Percentiles rank a stretch among this genome's conserved stretches.
Evolutionary conservation across 2,329 filamentous ascomycete genomes (phyloP).

Genomic region (Colletotrichum neosansevieriae): DNA sequence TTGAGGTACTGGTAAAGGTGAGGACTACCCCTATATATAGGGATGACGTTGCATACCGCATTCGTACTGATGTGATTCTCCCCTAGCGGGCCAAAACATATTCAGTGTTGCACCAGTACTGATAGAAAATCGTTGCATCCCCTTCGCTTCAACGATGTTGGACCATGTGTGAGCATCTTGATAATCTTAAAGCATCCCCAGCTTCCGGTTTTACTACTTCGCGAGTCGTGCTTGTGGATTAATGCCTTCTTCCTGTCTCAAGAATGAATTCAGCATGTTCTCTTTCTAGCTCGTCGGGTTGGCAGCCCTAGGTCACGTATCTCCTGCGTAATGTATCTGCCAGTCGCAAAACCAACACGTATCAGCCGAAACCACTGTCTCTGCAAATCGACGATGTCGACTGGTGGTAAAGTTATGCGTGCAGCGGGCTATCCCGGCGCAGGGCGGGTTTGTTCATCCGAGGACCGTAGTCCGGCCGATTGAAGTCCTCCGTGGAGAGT

Average conservation of each 20-base stretch:
- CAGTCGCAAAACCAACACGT: background rate
- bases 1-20: no score
- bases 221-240: no score
- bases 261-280: no score
- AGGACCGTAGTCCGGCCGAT: background rate
- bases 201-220: no score
- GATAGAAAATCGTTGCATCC: background rate
- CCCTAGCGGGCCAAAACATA: background rate
- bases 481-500: background rate
- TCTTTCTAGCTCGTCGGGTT: no score
- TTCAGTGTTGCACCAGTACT: background rate
- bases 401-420: background rate
- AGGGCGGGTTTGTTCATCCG: background rate
- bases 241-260: no score
- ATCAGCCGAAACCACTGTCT: no score
- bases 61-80: background rate
- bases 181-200: no score
- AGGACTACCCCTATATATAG: background rate
- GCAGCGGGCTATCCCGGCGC: background rate
- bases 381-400: background rate
- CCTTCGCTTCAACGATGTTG: no score
- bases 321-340: no score
- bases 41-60: background rate
- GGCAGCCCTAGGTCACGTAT: no score
- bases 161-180: no score